Conservation (phyloP, 352 stramenopile species). For the Globisporangium cystogenes region DNA sequence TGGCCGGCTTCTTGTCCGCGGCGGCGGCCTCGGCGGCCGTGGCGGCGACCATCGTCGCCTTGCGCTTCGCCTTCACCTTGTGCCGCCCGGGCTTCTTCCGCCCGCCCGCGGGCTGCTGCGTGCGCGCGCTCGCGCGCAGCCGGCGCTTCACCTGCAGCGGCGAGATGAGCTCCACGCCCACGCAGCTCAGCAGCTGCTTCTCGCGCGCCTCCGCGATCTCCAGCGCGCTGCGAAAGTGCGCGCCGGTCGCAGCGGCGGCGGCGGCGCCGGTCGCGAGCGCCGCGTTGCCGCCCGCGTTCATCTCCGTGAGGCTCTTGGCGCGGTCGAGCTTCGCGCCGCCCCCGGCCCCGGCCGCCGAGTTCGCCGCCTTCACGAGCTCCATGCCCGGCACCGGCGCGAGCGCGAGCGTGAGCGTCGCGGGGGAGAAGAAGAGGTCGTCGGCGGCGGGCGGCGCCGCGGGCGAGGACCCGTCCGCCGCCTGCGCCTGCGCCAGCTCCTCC, state of each 20-base stretch:
- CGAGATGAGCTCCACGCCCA: conserved; percentile 78
- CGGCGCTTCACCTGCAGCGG: conserved; percentile 79
- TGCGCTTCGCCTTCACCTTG: conserved; percentile 38
- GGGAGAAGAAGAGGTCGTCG: conserved; percentile 69
- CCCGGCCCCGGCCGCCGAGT: background rate
- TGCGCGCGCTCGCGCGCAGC: conserved; percentile 53
- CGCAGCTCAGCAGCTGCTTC: conserved; percentile 75
- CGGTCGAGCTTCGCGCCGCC: conserved; percentile 20
- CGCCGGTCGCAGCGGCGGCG: conserved; percentile 11
- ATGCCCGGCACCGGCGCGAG: conserved; percentile 65
- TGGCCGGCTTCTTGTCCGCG: conserved; percentile 25
- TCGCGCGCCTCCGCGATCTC: conserved; percentile 78
- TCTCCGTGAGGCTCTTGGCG: conserved; percentile 35
- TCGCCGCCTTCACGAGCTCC: conserved; percentile 39
- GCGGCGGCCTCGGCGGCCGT: conserved; percentile 21
- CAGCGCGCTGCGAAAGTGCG: conserved; percentile 51
- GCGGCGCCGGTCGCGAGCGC: conserved; percentile 10
- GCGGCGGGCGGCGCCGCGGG: background rate
- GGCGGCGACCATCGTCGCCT: conserved; percentile 3
- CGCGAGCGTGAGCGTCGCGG: conserved; percentile 57
- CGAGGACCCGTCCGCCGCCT: conserved; percentile 12
- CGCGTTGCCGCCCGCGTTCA: conserved; percentile 16
- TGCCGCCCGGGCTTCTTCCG: conserved; percentile 32
- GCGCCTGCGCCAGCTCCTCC: conserved; percentile 39
- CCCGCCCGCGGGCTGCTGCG: conserved; percentile 44